Conservation (phyloP, 2,329 filamentous ascomycete species). For the Epicoccum nigrum region DNA sequence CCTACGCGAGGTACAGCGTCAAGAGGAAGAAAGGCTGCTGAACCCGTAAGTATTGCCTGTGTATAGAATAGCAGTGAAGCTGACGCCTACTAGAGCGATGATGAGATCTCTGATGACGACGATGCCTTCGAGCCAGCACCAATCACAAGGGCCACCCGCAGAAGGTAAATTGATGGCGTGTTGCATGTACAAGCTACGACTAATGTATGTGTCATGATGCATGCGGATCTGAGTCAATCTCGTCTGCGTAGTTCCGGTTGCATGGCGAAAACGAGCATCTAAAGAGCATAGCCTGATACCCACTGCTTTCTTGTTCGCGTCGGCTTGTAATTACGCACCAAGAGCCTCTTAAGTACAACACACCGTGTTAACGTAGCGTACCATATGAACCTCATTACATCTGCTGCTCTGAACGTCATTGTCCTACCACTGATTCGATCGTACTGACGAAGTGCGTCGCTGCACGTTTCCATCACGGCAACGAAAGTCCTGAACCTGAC, state of each 20-base stretch:
- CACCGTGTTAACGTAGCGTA: too few relatives aligned
- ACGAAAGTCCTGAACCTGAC: too few relatives aligned
- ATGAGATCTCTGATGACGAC: conserved; percentile 51
- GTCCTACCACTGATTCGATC: too few relatives aligned
- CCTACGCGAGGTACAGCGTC: conserved; percentile 29
- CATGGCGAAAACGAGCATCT: conserved; percentile 2
- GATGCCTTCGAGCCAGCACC: conserved; percentile 49
- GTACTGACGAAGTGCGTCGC: too few relatives aligned
- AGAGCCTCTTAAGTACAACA: too few relatives aligned
- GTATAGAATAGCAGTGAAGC: background rate
- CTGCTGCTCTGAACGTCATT: too few relatives aligned
- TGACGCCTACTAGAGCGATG: conserved; percentile 43
- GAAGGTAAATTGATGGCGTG: conserved; percentile 24
- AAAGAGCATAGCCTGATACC: background rate
- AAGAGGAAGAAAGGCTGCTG: conserved; percentile 43
- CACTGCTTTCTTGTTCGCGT: background rate
- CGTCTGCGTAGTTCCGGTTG: background rate
- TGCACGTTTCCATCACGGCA: too few relatives aligned
- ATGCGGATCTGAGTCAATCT: too few relatives aligned
- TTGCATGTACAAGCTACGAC: background rate
- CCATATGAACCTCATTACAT: too few relatives aligned
- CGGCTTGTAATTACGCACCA: too few relatives aligned
- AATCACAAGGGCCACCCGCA: conserved; percentile 32
- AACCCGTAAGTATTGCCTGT: conserved; percentile 47
- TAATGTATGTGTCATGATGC: too few relatives aligned